Evolutionary conservation across 2,329 filamentous ascomycete genomes (phyloP), one percentile per base, ranked within the genome.

Genomic region (Cordyceps militaris): DNA sequence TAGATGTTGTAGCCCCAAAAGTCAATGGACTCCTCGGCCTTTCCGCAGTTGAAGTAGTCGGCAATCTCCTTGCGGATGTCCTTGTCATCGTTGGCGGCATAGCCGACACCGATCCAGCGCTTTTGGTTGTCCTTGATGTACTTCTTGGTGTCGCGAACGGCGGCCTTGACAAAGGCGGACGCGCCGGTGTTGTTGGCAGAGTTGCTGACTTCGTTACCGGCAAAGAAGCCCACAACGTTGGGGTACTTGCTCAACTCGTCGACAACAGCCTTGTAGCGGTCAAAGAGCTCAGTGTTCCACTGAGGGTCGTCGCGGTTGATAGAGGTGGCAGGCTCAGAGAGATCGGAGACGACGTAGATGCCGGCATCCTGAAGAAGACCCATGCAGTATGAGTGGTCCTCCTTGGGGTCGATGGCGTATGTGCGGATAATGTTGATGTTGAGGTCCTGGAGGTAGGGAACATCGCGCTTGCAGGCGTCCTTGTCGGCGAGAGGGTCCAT

Each of bases 1-100:
- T 99, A 99, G 77, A 97, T 96, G 81, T 99, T 99, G 87, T 97
- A 97, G 60, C 94, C 94, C 89, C 92, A 99, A 80, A 95, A 97
- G 75, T 99, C 94, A 64, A 97, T 96, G 61, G 88, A 68, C 9
- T 78, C 76, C 34, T 78, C 70, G 61, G 83, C 73, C 3, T 66
- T 58, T 60, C 92, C 89, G 70, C 94, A 99, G 81, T 96, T 92
- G 78, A 99, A 97, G 82, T 96, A 99, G 70, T 91, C 78, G 65
- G 91, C 89, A 69, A 97, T 84, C 67, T 91, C 79, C 63, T 80
- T 80, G 72, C 94, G 89, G 66, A 96, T 95, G 23, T 84, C 80
- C 42, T 85, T 81, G 73, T 97, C 92, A 66, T 97, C 94, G 74
- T 95, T 94, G 74, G 94, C 94, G 64, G 94, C 94, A 70, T 99